Percentiles rank a stretch among this genome's conserved stretches.
phyloP scores from a whole-genome alignment of 768 basidiomycete species.

The Suillus subaureus region DNA sequence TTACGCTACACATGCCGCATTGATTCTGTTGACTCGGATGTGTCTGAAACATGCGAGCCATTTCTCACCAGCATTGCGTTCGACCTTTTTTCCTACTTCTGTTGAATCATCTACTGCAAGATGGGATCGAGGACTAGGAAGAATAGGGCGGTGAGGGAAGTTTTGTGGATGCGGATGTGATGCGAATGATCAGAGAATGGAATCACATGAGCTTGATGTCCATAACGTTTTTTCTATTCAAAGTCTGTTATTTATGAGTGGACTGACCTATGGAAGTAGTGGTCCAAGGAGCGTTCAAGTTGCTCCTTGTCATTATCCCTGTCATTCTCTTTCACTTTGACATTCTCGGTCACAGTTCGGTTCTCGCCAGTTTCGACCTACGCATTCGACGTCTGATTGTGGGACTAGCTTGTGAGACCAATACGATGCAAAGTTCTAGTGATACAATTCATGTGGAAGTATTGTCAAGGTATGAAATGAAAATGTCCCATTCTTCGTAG shows the following conservation, averaged over 20 bases:
- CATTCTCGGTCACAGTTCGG: conserved; percentile 15
- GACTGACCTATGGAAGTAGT: conserved; percentile 54
- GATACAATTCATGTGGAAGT: too few relatives aligned
- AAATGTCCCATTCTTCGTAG: too few relatives aligned
- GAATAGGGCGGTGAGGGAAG: conserved; percentile 90
- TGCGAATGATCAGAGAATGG: conserved; percentile 88
- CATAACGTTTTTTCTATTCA: conserved; percentile 76
- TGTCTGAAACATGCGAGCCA: conserved; percentile 91
- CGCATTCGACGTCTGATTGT: too few relatives aligned
- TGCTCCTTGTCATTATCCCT: not conserved
- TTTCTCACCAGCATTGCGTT: conserved; percentile 89
- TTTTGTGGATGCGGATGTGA: too few relatives aligned
- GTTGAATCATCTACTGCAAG: conserved; percentile 81
- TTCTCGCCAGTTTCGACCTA: too few relatives aligned
- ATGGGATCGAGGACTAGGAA: conserved; percentile 99
- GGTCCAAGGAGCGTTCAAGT: not conserved
- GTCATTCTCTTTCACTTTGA: conserved; percentile 28
- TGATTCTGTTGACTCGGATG: conserved; percentile 31
- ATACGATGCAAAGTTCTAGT: too few relatives aligned
- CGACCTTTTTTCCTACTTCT: conserved; percentile 97
- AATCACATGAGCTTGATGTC: conserved; percentile 84
- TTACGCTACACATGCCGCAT: too few relatives aligned
- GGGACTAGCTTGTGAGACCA: too few relatives aligned
- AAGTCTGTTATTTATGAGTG: not conserved
- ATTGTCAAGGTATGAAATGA: too few relatives aligned